Conservation (phyloP, 306 rosid species). For the Fagus sylvatica region DNA sequence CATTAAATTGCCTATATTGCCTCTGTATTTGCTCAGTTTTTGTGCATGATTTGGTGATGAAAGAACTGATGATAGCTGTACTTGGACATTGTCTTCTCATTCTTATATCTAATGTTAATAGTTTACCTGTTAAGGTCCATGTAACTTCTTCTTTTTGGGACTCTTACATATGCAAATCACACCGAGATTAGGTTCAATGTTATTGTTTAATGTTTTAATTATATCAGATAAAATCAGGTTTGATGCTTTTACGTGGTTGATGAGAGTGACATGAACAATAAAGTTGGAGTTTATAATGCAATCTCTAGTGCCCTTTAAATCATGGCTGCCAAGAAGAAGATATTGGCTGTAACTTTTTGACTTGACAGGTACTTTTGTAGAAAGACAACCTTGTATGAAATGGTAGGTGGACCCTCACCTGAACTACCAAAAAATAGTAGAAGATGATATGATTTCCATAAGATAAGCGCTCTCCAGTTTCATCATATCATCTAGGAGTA, state of each 20-base stretch:
- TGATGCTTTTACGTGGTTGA: too few species aligned
- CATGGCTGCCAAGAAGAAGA: neutral
- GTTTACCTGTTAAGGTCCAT: too few species aligned
- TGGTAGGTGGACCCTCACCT: constrained; percentile 37
- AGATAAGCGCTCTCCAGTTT: constrained; percentile 21
- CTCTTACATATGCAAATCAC: too few species aligned
- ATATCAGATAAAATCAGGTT: too few species aligned
- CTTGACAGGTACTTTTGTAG: neutral
- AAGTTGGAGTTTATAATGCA: neutral
- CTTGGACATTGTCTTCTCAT: neutral
- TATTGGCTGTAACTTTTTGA: neutral
- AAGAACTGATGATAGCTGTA: neutral
- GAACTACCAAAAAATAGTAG: neutral
- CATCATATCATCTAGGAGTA: neutral
- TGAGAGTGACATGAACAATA: neutral
- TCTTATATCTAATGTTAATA: neutral
- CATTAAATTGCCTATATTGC: neutral
- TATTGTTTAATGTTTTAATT: too few species aligned
- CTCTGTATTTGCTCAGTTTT: neutral
- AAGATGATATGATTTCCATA: constrained; percentile 26
- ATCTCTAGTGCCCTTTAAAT: neutral
- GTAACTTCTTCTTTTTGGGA: accelerated
- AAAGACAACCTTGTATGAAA: constrained; percentile 26
- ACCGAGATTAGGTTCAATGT: too few species aligned
- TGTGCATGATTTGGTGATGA: neutral